Percentiles rank a stretch among this genome's conserved stretches.
phyloP scores from a whole-genome alignment of 2,329 filamentous ascomycete genomes.

The Calonectria multiphialidica region DNA sequence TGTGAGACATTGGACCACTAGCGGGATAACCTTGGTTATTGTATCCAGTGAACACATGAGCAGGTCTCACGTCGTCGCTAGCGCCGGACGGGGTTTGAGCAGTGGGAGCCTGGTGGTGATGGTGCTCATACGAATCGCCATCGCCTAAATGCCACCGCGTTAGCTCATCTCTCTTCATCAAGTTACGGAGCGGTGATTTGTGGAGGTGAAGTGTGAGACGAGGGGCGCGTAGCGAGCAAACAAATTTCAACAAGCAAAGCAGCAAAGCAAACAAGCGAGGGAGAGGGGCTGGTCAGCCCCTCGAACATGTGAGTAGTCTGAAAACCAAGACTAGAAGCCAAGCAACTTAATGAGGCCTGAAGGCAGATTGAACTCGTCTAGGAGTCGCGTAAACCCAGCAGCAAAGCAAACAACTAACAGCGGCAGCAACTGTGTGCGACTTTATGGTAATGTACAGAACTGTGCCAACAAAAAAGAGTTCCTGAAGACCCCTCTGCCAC shows the following conservation, averaged over 20 bases:
- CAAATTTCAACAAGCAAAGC: constrained; percentile 23
- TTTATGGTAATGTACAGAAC: constrained; percentile 69
- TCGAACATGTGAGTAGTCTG: constrained; percentile 24
- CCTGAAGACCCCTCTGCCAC: constrained; percentile 54
- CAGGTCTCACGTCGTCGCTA: constrained; percentile 75
- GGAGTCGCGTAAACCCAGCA: constrained; percentile 48
- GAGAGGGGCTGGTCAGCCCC: constrained; percentile 13
- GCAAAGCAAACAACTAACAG: constrained; percentile 50
- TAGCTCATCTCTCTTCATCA: constrained; percentile 41
- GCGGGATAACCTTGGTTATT: constrained; percentile 70
- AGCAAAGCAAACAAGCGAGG: constrained; percentile 33
- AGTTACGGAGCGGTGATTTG: constrained; percentile 23
- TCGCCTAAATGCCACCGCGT: constrained; percentile 61
- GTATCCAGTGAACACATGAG: constrained; percentile 81
- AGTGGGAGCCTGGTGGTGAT: constrained; percentile 73
- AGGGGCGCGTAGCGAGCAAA: constrained; percentile 22
- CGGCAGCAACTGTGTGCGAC: constrained; percentile 59
- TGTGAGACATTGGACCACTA: constrained; percentile 72
- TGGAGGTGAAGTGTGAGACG: constrained; percentile 18
- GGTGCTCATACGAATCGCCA: constrained; percentile 73
- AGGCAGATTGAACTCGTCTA: constrained; percentile 53
- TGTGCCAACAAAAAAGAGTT: constrained; percentile 52
- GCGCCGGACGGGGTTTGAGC: constrained; percentile 62
- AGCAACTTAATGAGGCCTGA: constrained; percentile 48
- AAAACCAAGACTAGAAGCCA: constrained; percentile 38